phyloP scores from a whole-genome alignment of 345 rosid species.

The Citropsis articulata region DNA sequence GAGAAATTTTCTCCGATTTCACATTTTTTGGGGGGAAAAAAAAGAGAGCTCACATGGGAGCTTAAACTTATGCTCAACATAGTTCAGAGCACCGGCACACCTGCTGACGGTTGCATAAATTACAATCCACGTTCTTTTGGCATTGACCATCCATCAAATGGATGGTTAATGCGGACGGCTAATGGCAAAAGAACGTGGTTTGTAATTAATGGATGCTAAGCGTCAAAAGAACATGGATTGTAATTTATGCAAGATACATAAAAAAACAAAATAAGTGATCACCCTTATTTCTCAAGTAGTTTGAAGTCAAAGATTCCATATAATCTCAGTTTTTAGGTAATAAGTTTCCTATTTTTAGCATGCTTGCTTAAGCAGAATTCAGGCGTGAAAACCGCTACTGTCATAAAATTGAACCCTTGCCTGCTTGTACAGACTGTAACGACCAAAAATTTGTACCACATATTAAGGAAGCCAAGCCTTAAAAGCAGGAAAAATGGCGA shows the following conservation, averaged over 20 bases:
- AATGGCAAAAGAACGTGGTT: too few species aligned
- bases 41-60: too few species aligned
- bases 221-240: background rate
- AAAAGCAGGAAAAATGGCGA: background rate
- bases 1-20: too few species aligned
- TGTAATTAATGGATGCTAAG: background rate
- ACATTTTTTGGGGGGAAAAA: too few species aligned
- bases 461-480: background rate
- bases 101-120: too few species aligned
- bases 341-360: background rate
- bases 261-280: background rate
- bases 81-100: too few species aligned
- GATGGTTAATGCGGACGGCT: too few species aligned
- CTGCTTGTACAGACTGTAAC: background rate
- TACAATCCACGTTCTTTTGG: too few species aligned
- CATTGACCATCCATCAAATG: too few species aligned
- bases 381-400: background rate
- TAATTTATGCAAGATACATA: background rate
- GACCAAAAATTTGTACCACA: background rate
- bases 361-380: background rate
- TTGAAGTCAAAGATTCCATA: background rate
- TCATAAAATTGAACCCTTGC: background rate
- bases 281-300: background rate
- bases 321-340: background rate
- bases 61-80: too few species aligned